Percentiles rank a stretch among this genome's conserved stretches.
These are phyloP conservation scores for Phoma sp. DNA, from an alignment of 2,329 filamentous ascomycete species.

Conservation along the genomic window DNA sequence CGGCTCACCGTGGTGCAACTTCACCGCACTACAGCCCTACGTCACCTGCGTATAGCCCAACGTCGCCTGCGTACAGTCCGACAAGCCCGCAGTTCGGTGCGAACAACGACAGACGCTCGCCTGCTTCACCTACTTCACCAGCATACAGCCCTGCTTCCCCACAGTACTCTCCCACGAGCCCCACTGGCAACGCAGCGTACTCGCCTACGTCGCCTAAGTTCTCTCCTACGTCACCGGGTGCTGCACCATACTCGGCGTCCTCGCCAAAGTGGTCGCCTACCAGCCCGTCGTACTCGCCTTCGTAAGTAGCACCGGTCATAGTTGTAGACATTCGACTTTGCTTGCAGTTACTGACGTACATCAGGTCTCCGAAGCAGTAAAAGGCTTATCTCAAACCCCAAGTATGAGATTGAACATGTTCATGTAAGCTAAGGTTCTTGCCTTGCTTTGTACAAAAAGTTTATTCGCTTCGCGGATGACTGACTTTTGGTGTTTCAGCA, in stretches of 20 bases:
- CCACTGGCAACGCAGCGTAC: constrained; percentile 60
- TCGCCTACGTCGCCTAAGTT: constrained; percentile 52
- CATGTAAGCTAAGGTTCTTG: constrained; percentile 44
- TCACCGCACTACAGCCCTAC: constrained; percentile 56
- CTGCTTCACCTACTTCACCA: constrained; percentile 70
- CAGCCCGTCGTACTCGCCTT: constrained; percentile 53
- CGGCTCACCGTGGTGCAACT: constrained; percentile 51
- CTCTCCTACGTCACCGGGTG: constrained; percentile 50
- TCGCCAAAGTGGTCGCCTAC: constrained; percentile 56
- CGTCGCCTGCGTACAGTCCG: constrained; percentile 61
- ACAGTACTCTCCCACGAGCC: constrained; percentile 63
- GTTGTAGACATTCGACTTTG: constrained; percentile 26
- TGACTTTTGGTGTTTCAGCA: constrained; percentile 40
- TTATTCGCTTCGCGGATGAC: constrained; percentile 38
- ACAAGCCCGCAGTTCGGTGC: constrained; percentile 57
- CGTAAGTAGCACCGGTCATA: constrained; percentile 50
- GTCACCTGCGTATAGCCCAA: constrained; percentile 62
- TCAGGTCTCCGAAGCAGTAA: constrained; percentile 47
- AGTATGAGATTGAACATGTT: constrained; percentile 4
- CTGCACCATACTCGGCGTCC: constrained; percentile 30
- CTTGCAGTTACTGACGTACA: constrained; percentile 27
- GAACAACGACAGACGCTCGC: constrained; percentile 46
- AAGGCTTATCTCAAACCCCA: constrained; percentile 11
- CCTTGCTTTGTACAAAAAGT: constrained; percentile 46
- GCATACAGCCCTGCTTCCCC: constrained; percentile 75